Conservation (phyloP, 345 rosid genomes). For the thale cress (Arabidopsis thaliana) region TAIR10.1 NC_003071.7:13741501-13742000, state of each 20-base stretch:
- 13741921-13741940: background rate
- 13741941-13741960: conserved; percentile 1
- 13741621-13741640: background rate
- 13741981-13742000: background rate
- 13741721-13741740: background rate
- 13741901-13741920: background rate
- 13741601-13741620: background rate
- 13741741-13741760: background rate
- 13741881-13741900: conserved; percentile 1
- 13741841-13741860: background rate
- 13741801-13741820: background rate
- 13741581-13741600: background rate
- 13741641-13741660: background rate
- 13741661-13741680: background rate
- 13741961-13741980: background rate
- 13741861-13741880: conserved; percentile 15
- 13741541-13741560: conserved; percentile 6
- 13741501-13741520: background rate
- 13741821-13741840: background rate
- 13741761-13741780: background rate
- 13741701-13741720: conserved; percentile 1
- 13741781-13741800: background rate
- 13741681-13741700: background rate
- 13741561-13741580: background rate
- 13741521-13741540: background rate